Conservation (phyloP, 169 alveolate species). For the Eimeria falciformis region DNA sequence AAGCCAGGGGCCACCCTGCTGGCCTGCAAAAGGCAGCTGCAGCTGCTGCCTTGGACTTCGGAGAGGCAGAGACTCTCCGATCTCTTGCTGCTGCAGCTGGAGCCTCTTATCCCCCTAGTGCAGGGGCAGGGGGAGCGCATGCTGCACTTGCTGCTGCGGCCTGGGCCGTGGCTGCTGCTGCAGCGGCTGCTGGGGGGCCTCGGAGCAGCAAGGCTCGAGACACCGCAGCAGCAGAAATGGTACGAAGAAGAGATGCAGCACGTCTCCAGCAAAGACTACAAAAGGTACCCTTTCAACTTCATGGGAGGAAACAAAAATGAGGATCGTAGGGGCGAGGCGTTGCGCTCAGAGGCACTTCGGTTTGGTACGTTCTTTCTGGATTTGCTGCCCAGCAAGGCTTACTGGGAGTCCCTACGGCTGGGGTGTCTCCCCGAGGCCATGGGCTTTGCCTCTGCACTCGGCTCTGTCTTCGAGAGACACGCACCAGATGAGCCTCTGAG, state of each 20-base stretch:
- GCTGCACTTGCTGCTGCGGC: slow-evolving; percentile 22
- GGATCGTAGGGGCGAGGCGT: not conserved
- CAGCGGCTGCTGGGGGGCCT: slow-evolving; percentile 34
- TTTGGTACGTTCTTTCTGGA: slow-evolving; percentile 32
- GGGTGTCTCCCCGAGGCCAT: slow-evolving; percentile 43
- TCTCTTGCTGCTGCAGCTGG: not conserved
- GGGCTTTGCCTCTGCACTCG: slow-evolving; percentile 9
- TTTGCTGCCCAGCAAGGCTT: not conserved
- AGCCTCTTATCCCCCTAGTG: not conserved
- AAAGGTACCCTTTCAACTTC: not conserved
- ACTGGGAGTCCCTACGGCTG: slow-evolving; percentile 7
- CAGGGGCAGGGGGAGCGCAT: not conserved
- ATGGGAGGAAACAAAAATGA: not conserved
- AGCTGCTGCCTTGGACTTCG: not conserved
- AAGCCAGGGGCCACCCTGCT: slow-evolving; percentile 19
- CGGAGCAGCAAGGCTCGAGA: slow-evolving; percentile 18
- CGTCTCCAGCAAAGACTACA: not conserved
- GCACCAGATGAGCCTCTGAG: not conserved
- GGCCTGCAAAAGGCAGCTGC: slow-evolving; percentile 1
- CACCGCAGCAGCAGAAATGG: slow-evolving; percentile 27
- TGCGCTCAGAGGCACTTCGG: slow-evolving; percentile 40
- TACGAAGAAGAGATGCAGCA: slow-evolving; percentile 34
- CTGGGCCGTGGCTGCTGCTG: slow-evolving; percentile 34
- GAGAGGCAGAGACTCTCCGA: not conserved
- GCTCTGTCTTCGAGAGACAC: slow-evolving; percentile 3